Conservation (phyloP, 106 monocot genomes). For the Iris macrosiphon region DNA sequence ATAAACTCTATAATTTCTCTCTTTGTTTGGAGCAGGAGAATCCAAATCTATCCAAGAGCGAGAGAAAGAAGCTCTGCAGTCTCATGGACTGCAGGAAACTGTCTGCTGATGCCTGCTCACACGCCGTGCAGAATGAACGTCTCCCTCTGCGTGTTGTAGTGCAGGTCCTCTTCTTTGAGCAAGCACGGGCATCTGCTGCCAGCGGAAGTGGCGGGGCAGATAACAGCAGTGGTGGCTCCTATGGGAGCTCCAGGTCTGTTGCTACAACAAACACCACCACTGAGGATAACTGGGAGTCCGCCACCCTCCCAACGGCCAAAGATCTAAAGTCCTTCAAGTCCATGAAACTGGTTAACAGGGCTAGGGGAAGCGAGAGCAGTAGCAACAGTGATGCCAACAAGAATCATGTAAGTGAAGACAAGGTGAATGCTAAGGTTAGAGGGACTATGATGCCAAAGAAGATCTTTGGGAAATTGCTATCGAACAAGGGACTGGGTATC, state of each 20-base stretch:
- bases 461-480: slow-evolving; percentile 57
- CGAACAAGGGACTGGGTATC: slow-evolving; percentile 27
- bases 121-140: slow-evolving; percentile 35
- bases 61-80: slow-evolving; percentile 30
- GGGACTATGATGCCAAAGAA: slow-evolving; percentile 41
- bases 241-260: slow-evolving; percentile 19
- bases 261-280: slow-evolving; percentile 20
- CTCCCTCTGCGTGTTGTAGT: slow-evolving; percentile 35
- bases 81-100: slow-evolving; percentile 40
- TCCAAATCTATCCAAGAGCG: slow-evolving; percentile 19
- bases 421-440: slow-evolving; percentile 27
- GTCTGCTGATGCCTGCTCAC: slow-evolving; percentile 23
- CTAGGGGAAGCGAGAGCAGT: slow-evolving; percentile 16
- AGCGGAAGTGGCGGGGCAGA: not conserved
- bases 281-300: slow-evolving; percentile 22
- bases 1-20: not conserved
- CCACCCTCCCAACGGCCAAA: not conserved
- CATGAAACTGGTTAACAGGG: slow-evolving; percentile 3
- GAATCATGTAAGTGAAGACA: slow-evolving; percentile 4
- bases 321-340: slow-evolving; percentile 19
- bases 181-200: slow-evolving; percentile 8
- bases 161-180: slow-evolving; percentile 37
- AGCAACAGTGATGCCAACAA: slow-evolving; percentile 17
- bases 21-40: slow-evolving; percentile 18
- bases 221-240: not conserved